These are phyloP conservation scores for Hyaloperonospora brassicae DNA, from an alignment of 352 stramenopile species.

Conservation along the genomic window DNA sequence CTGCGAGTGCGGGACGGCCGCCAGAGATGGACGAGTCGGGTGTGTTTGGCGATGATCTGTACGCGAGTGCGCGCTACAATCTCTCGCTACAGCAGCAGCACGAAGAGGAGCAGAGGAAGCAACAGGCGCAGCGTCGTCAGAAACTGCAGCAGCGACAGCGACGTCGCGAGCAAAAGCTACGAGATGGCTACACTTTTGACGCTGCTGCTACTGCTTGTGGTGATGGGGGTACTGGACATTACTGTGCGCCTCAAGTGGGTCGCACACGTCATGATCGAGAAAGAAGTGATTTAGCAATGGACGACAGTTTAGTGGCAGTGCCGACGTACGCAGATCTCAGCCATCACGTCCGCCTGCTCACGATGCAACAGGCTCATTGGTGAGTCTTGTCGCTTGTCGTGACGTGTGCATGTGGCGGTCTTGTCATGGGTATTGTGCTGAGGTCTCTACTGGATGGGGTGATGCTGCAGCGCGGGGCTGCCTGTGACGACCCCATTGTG, in stretches of 20 bases:
- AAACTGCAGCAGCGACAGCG: constrained; percentile 19
- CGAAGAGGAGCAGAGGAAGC: constrained; percentile 22
- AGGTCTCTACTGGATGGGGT: background rate
- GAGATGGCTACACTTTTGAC: constrained; percentile 19
- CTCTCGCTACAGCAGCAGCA: constrained; percentile 38
- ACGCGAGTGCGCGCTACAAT: constrained; percentile 40
- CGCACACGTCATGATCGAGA: constrained; percentile 17
- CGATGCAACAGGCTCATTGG: constrained; percentile 63
- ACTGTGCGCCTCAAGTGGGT: constrained; percentile 22
- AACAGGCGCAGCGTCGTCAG: constrained; percentile 22
- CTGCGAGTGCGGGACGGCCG: constrained; percentile 8
- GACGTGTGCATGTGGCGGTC: too few species aligned
- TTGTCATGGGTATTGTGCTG: background rate
- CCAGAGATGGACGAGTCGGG: constrained; percentile 29
- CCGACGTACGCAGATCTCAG: constrained; percentile 66
- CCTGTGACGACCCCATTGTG: constrained; percentile 59
- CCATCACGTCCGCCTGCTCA: constrained; percentile 64
- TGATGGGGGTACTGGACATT: constrained; percentile 7
- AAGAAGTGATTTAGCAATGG: constrained; percentile 19
- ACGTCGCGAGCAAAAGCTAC: constrained; percentile 24
- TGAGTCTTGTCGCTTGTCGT: constrained; percentile 13
- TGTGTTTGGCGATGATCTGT: constrained; percentile 28
- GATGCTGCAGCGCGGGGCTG: constrained; percentile 34
- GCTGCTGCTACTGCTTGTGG: too few species aligned
- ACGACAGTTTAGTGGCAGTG: constrained; percentile 55